Evolutionary conservation across 129 eudicot species (phyloP), one percentile per base, ranked within the genome.

Genomic region (Flaveria linearis): DNA sequence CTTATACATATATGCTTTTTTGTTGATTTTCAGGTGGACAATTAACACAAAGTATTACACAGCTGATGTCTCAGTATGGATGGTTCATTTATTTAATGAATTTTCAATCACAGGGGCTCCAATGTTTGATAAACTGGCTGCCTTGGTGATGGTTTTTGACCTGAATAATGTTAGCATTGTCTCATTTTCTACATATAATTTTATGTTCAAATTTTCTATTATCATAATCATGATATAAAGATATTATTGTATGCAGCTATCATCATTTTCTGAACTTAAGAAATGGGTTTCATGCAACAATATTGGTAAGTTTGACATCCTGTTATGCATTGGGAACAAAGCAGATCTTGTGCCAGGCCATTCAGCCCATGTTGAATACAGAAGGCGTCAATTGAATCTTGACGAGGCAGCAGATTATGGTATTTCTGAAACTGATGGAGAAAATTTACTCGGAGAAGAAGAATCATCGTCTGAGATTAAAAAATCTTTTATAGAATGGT

Each of bases 321-420:
- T 94, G 53, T 67, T 94, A 61, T 94, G 99, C 86, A 89, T 94
- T 62, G 97, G 99, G 39, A 94, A 94, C 86, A 94, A 94, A 88
- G 99, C 86, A 79, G 99, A 94, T 84, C 99, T 91, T 84, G 83
- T 94, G 86, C 83, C 90, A 0, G 92, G 90, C 49, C 99, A 94
- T 88, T 74, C 92, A 50, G 97, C 90, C 36, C 99, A 94, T 86
- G 80, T 63, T 47, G 97, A 86, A 78, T 94, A 94, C 78, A 83
- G 89, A 83, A 86, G 92, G 72, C 88, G 69, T 66, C 51, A 84
- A 67, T 81, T 84, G 45, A 91, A 78, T 84, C 82, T 51, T 43
- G 87, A 65, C 14, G 86, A 94, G 50, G 82, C 74, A 68, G 63
- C 85, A 5, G 90, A 87, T 9, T 56, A 80, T 76, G 97, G 96